Percentiles rank a stretch among this genome's conserved stretches.
These are phyloP conservation scores for Nakazawaea sp. DNA, from an alignment of 805 yeast species.

Conservation along the genomic window DNA sequence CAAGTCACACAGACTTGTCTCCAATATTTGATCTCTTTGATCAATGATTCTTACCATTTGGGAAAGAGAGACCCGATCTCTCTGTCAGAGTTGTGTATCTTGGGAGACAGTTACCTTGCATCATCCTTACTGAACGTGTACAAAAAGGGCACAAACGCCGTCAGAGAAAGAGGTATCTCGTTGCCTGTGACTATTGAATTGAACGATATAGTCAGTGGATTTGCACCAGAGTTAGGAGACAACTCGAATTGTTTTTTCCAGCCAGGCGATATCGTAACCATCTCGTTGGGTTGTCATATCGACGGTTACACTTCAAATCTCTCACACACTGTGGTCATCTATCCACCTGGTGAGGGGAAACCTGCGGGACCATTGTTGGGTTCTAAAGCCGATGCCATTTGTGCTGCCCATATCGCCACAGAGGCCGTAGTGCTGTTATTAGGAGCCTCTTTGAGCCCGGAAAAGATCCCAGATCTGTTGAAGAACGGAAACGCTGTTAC, in stretches of 20 bases:
- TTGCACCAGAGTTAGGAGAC: conserved; percentile 81
- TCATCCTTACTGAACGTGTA: conserved; percentile 54
- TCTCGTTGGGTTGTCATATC: conserved; percentile 83
- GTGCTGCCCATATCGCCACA: conserved; percentile 84
- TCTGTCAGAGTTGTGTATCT: conserved; percentile 67
- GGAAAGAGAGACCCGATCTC: conserved; percentile 40
- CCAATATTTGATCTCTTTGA: conserved; percentile 54
- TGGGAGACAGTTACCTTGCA: conserved; percentile 71
- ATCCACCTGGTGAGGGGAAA: conserved; percentile 51
- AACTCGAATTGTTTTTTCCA: conserved; percentile 36
- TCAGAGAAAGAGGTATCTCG: conserved; percentile 87
- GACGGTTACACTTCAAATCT: conserved; percentile 91
- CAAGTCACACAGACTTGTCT: conserved; percentile 82
- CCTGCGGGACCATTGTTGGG: conserved; percentile 83
- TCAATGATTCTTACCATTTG: conserved; percentile 69
- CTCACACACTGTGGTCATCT: conserved; percentile 82
- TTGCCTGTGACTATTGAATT: conserved; percentile 87
- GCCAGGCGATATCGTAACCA: conserved; percentile 82
- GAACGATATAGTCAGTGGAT: conserved; percentile 70
- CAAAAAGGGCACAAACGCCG: conserved; percentile 41
- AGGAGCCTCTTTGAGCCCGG: conserved; percentile 69
- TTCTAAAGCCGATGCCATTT: conserved; percentile 77
- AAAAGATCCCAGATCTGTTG: conserved; percentile 56
- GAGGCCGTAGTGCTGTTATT: conserved; percentile 78
- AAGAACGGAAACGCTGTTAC: conserved; percentile 39